Base-by-base conservation (phyloP, 257 asterid genomes). In the Solanum chmielewskii region DNA sequence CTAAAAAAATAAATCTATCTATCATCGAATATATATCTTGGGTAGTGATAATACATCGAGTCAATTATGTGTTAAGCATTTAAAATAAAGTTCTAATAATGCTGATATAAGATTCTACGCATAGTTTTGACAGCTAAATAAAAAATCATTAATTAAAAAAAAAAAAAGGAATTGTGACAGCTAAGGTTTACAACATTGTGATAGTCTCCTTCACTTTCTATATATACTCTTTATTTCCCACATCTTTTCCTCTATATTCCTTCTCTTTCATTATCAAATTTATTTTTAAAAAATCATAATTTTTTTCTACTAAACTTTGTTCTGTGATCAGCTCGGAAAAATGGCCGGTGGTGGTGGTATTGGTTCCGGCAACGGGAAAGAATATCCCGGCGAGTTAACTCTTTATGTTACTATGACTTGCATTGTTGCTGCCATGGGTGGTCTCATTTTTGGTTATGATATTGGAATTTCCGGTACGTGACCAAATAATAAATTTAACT, bases 341-440 rank as follows among this genome's bases (percentile, higher is more conserved):
- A 96, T 96, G 99, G 98, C 99, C 27, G 99, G 96, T 37, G 98
- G 98, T 84, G 99, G 98, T 73, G 95, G 83, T 33, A 84, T 92
- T 21, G 92, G 89, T 71, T 75, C 92, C 16, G 95, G 92, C 2
- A 89, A 92, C 33, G 91, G 94, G 37, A 94, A 93, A 86, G 93
- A 85, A 33, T 96, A 96, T 89, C 96, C 98, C 74, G 98, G 99
- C 14, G 89, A 92, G 41, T 94, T 96, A 11, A 96, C 98, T 70
- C 88, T 88, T 5, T 93, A 94, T 77, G 98, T 95, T 47, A 89
- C 93, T 37, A 16, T 88, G 9, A 94, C 98, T 39, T 96, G 98
- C 87, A 89, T 96, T 84, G 92, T 95, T n/a, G 99, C 99, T 3
- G 99, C 97, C 90, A 96, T 94, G 98, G 99, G 99, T 3, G 99